Evolutionary conservation across 306 rosid species (phyloP).

Genomic region (Arachis stenosperma): DNA sequence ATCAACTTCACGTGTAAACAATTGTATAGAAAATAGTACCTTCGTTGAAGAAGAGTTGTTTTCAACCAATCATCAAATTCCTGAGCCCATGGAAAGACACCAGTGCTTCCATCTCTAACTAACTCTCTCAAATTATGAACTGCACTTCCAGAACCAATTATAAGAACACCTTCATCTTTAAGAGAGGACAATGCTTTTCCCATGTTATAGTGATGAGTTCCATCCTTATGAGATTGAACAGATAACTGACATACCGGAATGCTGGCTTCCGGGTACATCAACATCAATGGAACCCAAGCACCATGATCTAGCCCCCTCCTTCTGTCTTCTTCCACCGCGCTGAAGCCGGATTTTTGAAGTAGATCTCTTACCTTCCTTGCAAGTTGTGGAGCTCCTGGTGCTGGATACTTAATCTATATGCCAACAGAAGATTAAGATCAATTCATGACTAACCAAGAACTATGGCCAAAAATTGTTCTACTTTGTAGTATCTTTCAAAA

Average conservation of each 20-base stretch:
- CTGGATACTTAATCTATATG: conserved; percentile 69
- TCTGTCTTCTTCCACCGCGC: conserved; percentile 62
- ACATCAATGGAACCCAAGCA: conserved; percentile 80
- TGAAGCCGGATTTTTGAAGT: conserved; percentile 49
- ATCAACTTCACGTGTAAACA: too few species aligned
- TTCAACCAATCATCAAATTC: conserved; percentile 84
- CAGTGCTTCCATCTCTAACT: not conserved
- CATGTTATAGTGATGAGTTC: conserved; percentile 61
- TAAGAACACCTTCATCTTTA: conserved; percentile 75
- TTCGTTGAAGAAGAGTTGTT: conserved; percentile 66
- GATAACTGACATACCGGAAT: conserved; percentile 88
- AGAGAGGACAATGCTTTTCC: conserved; percentile 83
- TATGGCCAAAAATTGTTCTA: not conserved
- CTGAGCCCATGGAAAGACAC: conserved; percentile 60
- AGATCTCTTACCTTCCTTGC: conserved; percentile 74
- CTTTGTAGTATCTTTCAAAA: too few species aligned
- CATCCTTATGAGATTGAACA: conserved; percentile 60
- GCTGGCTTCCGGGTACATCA: conserved; percentile 88
- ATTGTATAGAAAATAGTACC: conserved; percentile 46
- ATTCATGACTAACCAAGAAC: not conserved
- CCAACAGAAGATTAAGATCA: not conserved
- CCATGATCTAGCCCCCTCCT: conserved; percentile 89
- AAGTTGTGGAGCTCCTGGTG: conserved; percentile 75
- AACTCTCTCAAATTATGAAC: conserved; percentile 68
- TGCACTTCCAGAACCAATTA: conserved; percentile 84